Conservation (phyloP, 345 rosid genomes). For the Corymbia maculata region DNA sequence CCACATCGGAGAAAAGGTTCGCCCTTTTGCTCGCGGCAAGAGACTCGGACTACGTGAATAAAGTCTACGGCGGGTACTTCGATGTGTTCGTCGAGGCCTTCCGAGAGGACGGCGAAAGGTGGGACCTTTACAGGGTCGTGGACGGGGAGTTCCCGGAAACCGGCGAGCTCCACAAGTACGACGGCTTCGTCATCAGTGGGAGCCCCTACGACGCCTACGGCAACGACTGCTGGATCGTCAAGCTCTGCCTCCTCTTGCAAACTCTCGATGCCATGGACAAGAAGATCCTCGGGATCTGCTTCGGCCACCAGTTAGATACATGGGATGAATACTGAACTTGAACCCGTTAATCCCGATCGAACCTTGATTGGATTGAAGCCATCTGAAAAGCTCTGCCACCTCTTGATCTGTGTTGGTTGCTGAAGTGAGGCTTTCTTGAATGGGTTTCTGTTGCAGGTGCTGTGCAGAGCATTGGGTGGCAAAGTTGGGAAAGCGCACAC, state of each 20-base stretch:
- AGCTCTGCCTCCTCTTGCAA: constrained; percentile 55
- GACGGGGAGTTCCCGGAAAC: constrained; percentile 73
- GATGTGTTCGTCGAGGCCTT: constrained; percentile 61
- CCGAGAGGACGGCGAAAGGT: constrained; percentile 68
- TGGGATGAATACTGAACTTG: neutral
- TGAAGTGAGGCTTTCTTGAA: neutral
- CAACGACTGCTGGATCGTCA: constrained; percentile 61
- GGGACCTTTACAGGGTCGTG: constrained; percentile 70
- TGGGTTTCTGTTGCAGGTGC: constrained; percentile 26
- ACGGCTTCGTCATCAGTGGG: constrained; percentile 79
- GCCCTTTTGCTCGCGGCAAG: constrained; percentile 59
- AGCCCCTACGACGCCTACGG: constrained; percentile 81
- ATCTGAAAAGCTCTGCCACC: too few relatives aligned
- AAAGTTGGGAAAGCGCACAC: constrained; percentile 57
- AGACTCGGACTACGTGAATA: constrained; percentile 70
- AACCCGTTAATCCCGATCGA: neutral
- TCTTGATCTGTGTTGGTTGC: neutral
- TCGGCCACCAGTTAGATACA: constrained; percentile 77
- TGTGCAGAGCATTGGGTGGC: constrained; percentile 80
- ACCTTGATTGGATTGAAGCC: neutral
- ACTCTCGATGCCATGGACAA: constrained; percentile 69
- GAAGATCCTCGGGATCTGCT: constrained; percentile 83
- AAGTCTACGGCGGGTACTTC: constrained; percentile 73
- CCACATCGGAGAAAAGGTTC: constrained; percentile 15
- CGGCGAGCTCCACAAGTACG: constrained; percentile 49